Base-by-base conservation (phyloP, 139 green algal genomes). In the Haematococcus sp. region DNA sequence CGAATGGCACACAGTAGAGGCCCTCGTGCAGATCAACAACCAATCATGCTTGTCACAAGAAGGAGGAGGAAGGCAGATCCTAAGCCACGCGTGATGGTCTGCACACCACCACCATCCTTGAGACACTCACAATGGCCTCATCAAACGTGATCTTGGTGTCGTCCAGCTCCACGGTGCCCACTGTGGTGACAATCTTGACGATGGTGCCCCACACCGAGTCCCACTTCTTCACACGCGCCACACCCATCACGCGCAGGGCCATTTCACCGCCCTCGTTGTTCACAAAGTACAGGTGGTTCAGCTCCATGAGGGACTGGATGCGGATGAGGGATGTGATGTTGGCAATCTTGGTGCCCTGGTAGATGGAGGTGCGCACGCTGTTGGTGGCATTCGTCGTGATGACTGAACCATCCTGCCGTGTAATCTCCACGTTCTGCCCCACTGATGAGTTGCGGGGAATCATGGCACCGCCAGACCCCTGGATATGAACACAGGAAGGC, bases 111-210 rank as follows among this genome's bases (percentile, higher is more conserved):
- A n/a, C n/a, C n/a, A n/a, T n/a, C n/a, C n/a, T n/a, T n/a, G n/a
- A n/a, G n/a, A n/a, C 40, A 49, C 40, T 49, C 58, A 34, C 25
- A 4, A 65, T 65, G 25, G 58, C 58, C 20, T 65, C 58, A n/a
- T 65, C 58, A 65, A 71, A 71, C 23, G 33, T 55, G 2, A 71
- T 34, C 28, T 43, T 35, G 23, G 35, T 58, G 40, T 58, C 33
- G 40, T 71, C 64, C 28, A 71, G 64, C 40, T 34, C 52, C 32
- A 71, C 52, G 40, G 40, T 71, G 64, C 64, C 64, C 11, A 35
- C 64, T 17, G 33, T 23, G 4, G 64, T 71, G 5, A 71, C 16
- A 4, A 71, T 58, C 17, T 30, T 23, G 4, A 71, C 64, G 35
- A 71, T 35, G 35, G 64, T 33, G 35, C 64, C 64, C 22, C 52